Conservation (phyloP, 768 basidiomycete species). For the Hericium rajendrae region DNA sequence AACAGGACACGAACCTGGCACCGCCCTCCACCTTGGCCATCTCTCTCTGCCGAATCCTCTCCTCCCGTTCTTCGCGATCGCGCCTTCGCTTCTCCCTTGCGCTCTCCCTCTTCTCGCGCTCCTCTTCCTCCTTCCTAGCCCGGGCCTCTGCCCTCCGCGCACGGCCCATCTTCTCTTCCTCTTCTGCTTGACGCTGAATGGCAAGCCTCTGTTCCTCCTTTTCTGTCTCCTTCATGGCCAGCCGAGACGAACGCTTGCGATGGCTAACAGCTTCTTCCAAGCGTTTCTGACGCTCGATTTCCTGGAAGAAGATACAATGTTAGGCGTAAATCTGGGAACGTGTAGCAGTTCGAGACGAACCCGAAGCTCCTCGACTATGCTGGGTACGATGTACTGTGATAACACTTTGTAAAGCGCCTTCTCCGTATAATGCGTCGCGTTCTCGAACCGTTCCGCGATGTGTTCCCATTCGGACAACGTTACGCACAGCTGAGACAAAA, state of each 20-base stretch:
- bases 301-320: constrained; percentile 28
- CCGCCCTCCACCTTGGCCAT: constrained; percentile 12
- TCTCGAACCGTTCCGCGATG: constrained; percentile 65
- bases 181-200: constrained; percentile 53
- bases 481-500: constrained; percentile 55
- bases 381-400: constrained; percentile 56
- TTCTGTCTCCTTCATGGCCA: constrained; percentile 73
- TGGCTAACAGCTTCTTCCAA: constrained; percentile 71
- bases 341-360: constrained; percentile 28
- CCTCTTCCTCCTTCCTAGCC: constrained; percentile 28
- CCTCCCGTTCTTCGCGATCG: constrained; percentile 24
- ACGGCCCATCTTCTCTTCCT: constrained; percentile 58
- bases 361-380: constrained; percentile 55
- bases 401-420: constrained; percentile 67
- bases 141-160: constrained; percentile 39
- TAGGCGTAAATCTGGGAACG: background rate
- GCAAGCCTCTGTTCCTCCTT: constrained; percentile 60
- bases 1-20: constrained; percentile 1
- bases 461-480: constrained; percentile 81
- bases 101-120: constrained; percentile 37
- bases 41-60: constrained; percentile 2
- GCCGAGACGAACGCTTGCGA: constrained; percentile 85
- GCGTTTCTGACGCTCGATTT: constrained; percentile 49
- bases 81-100: constrained; percentile 43
- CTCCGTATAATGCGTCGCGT: constrained; percentile 71